These are phyloP conservation scores for Pseudoscleropodium purum DNA, from an alignment of 225 moss, liverwort and hornwort genomes.

Conservation along the genomic window DNA sequence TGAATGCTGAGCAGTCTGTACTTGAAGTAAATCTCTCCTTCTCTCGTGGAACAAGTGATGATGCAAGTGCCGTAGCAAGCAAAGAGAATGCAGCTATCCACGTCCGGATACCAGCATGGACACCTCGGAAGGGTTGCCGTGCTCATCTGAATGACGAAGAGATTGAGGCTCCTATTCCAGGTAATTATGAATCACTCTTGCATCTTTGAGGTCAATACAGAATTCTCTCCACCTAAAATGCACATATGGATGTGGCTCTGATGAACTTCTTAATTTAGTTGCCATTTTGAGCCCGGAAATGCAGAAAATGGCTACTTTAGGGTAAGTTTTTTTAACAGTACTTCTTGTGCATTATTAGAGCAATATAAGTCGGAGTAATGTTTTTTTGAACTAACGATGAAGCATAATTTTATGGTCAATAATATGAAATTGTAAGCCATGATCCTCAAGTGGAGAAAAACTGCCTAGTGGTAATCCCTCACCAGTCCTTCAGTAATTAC, in stretches of 20 bases:
- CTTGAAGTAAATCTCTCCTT: constrained; percentile 49
- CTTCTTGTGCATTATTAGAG: not conserved
- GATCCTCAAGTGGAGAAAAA: not conserved
- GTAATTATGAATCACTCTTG: constrained; percentile 14
- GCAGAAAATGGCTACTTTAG: not conserved
- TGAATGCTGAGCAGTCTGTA: constrained; percentile 40
- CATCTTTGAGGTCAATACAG: not conserved
- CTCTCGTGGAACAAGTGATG: not conserved
- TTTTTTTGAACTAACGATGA: not conserved
- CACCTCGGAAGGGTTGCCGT: constrained; percentile 14
- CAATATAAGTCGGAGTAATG: not conserved
- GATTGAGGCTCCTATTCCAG: constrained; percentile 44
- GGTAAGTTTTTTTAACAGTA: not conserved
- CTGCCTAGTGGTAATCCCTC: not conserved
- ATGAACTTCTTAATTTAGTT: not conserved
- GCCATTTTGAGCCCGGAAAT: not conserved
- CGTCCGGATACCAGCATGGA: constrained; percentile 36
- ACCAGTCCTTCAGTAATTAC: not conserved
- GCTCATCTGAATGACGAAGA: constrained; percentile 35
- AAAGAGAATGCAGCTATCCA: constrained; percentile 12
- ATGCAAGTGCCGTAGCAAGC: constrained; percentile 12
- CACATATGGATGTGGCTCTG: not conserved
- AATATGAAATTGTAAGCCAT: not conserved
- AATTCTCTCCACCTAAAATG: not conserved
- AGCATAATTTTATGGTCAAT: not conserved